Evolutionary conservation across 1,284 basidiomycete genomes (phyloP).

Genomic region (Ceratobasidium sp.): DNA sequence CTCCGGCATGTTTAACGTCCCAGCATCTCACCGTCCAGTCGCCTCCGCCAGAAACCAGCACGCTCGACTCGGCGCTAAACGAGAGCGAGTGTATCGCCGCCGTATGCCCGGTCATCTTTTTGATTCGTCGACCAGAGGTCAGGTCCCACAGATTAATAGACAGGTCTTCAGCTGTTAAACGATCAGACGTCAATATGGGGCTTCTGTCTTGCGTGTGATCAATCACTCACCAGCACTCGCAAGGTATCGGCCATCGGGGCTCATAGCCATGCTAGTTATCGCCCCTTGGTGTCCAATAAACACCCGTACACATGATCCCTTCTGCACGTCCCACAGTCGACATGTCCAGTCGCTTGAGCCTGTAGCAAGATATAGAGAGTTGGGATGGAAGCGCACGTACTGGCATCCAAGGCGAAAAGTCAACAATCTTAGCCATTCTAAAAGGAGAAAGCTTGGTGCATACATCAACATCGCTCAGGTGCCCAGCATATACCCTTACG

Average conservation of each 20-base stretch:
- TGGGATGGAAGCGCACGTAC: slow-evolving; percentile 97
- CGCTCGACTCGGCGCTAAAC: slow-evolving; percentile 89
- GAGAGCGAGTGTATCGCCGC: slow-evolving; percentile 88
- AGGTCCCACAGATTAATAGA: slow-evolving; percentile 97
- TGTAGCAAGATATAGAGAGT: slow-evolving; percentile 95
- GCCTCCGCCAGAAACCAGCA: slow-evolving; percentile 87
- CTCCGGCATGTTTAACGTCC: slow-evolving; percentile 89
- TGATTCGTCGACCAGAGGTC: slow-evolving; percentile 89
- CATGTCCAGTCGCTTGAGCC: slow-evolving; percentile 97
- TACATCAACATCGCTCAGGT: slow-evolving; percentile 97
- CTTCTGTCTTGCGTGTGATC: background rate
- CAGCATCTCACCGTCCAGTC: slow-evolving; percentile 97
- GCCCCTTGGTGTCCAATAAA: slow-evolving; percentile 95
- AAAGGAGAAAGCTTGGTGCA: slow-evolving; percentile 51
- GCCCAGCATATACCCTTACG: slow-evolving; percentile 93
- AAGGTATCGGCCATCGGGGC: slow-evolving; percentile 92
- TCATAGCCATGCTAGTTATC: slow-evolving; percentile 88
- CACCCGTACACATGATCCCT: slow-evolving; percentile 90
- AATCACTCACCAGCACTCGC: slow-evolving; percentile 79
- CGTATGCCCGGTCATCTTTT: slow-evolving; percentile 96
- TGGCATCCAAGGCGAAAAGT: slow-evolving; percentile 49
- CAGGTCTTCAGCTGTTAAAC: slow-evolving; percentile 78
- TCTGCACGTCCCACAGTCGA: slow-evolving; percentile 98
- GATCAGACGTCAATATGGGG: slow-evolving; percentile 22
- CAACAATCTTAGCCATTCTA: background rate